These are phyloP conservation scores for Metschnikowia cubensis DNA, from an alignment of 805 yeast species.

Conservation along the genomic window DNA sequence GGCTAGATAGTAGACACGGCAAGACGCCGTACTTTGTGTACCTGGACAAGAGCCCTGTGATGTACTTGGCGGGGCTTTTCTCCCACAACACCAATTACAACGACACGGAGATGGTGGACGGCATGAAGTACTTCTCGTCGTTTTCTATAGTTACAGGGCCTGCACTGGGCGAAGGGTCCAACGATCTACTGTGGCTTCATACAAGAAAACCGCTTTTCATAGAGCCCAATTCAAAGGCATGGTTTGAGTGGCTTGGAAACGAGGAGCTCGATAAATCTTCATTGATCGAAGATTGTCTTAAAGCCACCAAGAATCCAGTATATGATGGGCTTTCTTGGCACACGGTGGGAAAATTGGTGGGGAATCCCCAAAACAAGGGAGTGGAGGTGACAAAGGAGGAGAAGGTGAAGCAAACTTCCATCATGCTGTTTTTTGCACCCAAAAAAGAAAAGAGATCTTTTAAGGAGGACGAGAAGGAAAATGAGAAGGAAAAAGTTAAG, in stretches of 20 bases:
- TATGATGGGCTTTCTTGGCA: slow-evolving; percentile 44
- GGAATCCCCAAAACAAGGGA: slow-evolving; percentile 51
- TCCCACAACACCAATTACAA: slow-evolving; percentile 33
- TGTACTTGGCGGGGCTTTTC: slow-evolving; percentile 58
- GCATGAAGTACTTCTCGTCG: slow-evolving; percentile 32
- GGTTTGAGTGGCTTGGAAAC: slow-evolving; percentile 63
- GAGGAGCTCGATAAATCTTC: slow-evolving; percentile 34
- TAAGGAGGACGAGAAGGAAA: neutral
- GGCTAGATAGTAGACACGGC: slow-evolving; percentile 45
- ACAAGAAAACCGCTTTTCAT: slow-evolving; percentile 73
- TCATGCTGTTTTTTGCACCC: slow-evolving; percentile 13
- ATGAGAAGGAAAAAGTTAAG: neutral
- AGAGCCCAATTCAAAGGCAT: slow-evolving; percentile 52
- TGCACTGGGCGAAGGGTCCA: slow-evolving; percentile 44
- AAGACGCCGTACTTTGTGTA: slow-evolving; percentile 66
- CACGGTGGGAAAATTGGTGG: slow-evolving; percentile 60
- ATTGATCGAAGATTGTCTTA: slow-evolving; percentile 37
- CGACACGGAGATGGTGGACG: slow-evolving; percentile 17
- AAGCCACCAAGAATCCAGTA: slow-evolving; percentile 28
- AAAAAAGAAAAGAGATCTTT: neutral
- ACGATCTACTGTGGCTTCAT: slow-evolving; percentile 65
- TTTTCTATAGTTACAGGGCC: slow-evolving; percentile 74
- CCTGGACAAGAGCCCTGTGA: slow-evolving; percentile 46
- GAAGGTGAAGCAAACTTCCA: slow-evolving; percentile 19
- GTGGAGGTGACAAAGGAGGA: slow-evolving; percentile 27